Evolutionary conservation across 2,329 filamentous ascomycete genomes (phyloP), one percentile per base, ranked within the genome.

Genomic region (Helminthosporium solani): DNA sequence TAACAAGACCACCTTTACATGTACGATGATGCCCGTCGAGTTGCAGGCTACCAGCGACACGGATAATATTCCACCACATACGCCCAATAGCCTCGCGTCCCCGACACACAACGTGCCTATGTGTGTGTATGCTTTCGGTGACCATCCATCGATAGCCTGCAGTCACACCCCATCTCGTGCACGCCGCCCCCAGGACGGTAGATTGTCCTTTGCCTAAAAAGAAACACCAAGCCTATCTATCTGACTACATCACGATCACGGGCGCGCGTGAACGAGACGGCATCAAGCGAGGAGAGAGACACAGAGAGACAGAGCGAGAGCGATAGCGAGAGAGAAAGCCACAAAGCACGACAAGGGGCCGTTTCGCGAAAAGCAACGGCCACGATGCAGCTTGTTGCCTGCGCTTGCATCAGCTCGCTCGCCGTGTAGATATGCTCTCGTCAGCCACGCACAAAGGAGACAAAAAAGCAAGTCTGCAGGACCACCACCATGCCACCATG

Each of bases 41-140:
- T 36, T 36, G 36, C 49, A 53, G 55, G 55, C 48, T 57, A 56
- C 56, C 53, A 50, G 42, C 30, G 30, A 16, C 25, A 28, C 36
- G 53, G 55, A 39, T 33, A n/a, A 35, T 37, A 36, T 43, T 34
- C 33, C 27, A 39, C 42, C 23, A 25, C 42, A 42, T 48, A 50
- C 33, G 12, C 33, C 43, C 33, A 44, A 37, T 38, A 27, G 44
- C 30, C n/a, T 40, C 25, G n/a, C 47, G 25, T 42, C 16, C 35
- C 33, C 28, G 33, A 27, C 47, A 49, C 48, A 49, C 54, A 45
- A 48, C 40, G 50, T 47, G 50, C 49, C 42, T 47, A 45, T 47
- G 52, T 47, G 31, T 30, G 19, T 45, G 41, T 37, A 36, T 44
- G 40, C 44, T 31, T 18, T 47, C 44, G 38, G 39, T 44, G 20